Conservation (phyloP, 805 yeast species). For the Dipodascus geniculatus region DNA sequence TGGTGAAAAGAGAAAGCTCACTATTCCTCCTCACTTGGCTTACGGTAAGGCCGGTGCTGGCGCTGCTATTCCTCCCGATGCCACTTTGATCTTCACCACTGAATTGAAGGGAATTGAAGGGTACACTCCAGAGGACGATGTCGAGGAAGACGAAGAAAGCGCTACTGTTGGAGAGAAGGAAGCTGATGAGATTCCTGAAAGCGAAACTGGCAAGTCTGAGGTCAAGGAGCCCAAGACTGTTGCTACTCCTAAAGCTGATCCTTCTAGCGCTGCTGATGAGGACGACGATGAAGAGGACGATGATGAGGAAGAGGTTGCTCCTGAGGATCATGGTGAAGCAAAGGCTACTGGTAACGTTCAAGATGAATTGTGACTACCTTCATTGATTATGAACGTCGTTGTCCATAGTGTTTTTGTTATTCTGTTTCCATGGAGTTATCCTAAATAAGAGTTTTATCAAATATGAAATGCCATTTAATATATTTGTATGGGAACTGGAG, state of each 20-base stretch:
- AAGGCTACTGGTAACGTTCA: not conserved
- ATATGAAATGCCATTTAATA: not conserved
- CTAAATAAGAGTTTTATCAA: not conserved
- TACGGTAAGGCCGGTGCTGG: constrained; percentile 68
- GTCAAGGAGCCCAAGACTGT: constrained; percentile 5
- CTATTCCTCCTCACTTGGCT: constrained; percentile 67
- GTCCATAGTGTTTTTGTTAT: not conserved
- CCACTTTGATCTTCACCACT: constrained; percentile 57
- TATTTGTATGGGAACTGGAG: not conserved
- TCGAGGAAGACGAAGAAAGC: not conserved
- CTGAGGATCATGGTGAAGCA: not conserved
- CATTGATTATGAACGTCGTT: not conserved
- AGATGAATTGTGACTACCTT: not conserved
- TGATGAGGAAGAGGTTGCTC: not conserved
- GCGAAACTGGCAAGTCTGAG: constrained; percentile 1
- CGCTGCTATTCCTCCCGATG: constrained; percentile 64
- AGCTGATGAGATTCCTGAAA: constrained; percentile 3
- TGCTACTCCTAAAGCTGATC: constrained; percentile 8
- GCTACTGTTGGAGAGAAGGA: not conserved
- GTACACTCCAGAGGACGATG: constrained; percentile 9
- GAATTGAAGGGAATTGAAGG: constrained; percentile 50
- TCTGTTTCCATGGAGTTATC: not conserved
- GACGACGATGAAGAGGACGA: constrained; percentile 7
- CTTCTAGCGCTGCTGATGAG: constrained; percentile 1
- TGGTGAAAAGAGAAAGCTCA: constrained; percentile 72